Evolutionary conservation across 2,329 filamentous ascomycete genomes (phyloP), one percentile per base, ranked within the genome.

Genomic region (Torrubiella hemipterigena): DNA sequence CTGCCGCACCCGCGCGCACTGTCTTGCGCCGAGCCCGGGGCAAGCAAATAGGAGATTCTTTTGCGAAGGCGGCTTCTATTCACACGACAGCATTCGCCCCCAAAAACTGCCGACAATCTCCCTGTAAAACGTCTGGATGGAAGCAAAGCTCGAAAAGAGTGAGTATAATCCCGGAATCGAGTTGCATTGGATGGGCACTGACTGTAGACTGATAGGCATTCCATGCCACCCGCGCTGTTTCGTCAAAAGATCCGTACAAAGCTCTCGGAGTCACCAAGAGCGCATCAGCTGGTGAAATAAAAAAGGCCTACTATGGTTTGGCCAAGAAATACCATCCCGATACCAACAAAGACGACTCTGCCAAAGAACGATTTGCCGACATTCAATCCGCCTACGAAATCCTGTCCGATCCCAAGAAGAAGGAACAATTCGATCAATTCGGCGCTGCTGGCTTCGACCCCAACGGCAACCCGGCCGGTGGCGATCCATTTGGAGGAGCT

Each of bases 241-340:
- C 66, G 5, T 58, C 73, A 22, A 73, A 83, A 52, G 82, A 98
- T 48, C 91, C 91, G 2, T 98, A 98, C 57, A 73, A 76, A 42
- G 71, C 82, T 4, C 76, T 98, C 17, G 91, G 91, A 11, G 84
- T 98, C 18, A 66, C 66, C 47, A 93, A 89, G 54, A 69, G 59
- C 39, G 84, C 91, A n/a, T 77, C 83, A 2, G 63, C 85, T 4
- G 65, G 75, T 37, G 89, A 96, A 21, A 96, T 98, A 54, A 98
- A 98, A 55, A 96, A 95, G 56, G 87, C 91, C 4, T 98, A 98
- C 64, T 98, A 98, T 53, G 84, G 87, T 30, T 67, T 96, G 36
- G 91, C 91, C 14, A 98, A 98, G 59, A 98, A 96, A 51, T 98
- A 76, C 53, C 91, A 98, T 49, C 91, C 91, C 7, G 91, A 98